Percentiles rank a stretch among this genome's conserved stretches.
Evolutionary conservation across 768 basidiomycete species (phyloP).

Genomic region (Trametes cinnabarina): DNA sequence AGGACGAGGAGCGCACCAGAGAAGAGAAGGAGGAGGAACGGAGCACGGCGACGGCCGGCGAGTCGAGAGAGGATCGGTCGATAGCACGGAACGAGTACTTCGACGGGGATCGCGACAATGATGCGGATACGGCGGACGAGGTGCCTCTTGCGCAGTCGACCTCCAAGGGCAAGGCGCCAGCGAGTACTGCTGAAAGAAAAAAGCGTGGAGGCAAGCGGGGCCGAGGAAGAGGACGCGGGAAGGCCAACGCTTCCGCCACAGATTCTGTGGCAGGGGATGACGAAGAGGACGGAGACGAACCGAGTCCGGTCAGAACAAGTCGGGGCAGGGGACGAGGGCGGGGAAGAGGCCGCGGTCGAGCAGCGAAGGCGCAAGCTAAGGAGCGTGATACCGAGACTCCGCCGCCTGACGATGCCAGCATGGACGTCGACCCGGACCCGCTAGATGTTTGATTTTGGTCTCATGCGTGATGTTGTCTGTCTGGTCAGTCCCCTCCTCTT

Average conservation of each 20-base stretch:
- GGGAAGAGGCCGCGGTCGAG: constrained; percentile 35
- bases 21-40: constrained; percentile 74
- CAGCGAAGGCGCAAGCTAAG: constrained; percentile 13
- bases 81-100: constrained; percentile 66
- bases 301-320: constrained; percentile 25
- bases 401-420: constrained; percentile 15
- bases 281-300: constrained; percentile 40
- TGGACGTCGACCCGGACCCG: constrained; percentile 19
- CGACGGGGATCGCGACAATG: constrained; percentile 70
- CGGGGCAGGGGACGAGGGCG: constrained; percentile 33
- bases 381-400: constrained; percentile 22
- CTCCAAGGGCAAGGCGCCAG: constrained; percentile 25
- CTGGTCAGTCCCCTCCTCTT: neutral
- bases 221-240: constrained; percentile 33
- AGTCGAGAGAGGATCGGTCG: constrained; percentile 51
- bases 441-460: neutral
- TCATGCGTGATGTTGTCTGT: neutral
- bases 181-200: constrained; percentile 22
- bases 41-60: constrained; percentile 55
- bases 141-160: constrained; percentile 25
- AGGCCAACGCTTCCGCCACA: constrained; percentile 18
- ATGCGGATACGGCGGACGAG: constrained; percentile 36
- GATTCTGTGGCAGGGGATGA: constrained; percentile 36
- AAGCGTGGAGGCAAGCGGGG: constrained; percentile 30
- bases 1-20: constrained; percentile 62